Evolutionary conservation across 192 early-diverging fungal genomes (phyloP).

Genomic region (Allomyces macrogynus): DNA sequence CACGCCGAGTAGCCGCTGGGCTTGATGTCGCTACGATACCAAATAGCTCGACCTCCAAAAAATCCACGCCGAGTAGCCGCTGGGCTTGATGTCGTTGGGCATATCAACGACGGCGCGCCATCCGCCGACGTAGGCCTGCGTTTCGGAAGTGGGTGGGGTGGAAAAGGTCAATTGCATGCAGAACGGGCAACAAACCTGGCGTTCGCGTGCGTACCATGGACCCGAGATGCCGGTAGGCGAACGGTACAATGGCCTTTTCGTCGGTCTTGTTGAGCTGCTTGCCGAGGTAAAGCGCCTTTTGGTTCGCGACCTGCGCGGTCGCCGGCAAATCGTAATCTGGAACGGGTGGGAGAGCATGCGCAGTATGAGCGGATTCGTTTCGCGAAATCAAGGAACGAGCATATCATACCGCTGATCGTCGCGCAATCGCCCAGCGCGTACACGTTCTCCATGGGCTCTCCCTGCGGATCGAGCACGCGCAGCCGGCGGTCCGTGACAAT

Average conservation of each 20-base stretch:
- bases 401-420: conserved; percentile 33
- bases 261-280: conserved; percentile 16
- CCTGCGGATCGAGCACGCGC: conserved; percentile 43
- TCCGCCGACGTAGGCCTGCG: neutral
- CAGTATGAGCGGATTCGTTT: too few species aligned
- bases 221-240: conserved; percentile 38
- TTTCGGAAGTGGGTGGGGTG: too few species aligned
- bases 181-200: too few species aligned
- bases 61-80: conserved; percentile 30
- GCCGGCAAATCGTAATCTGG: conserved; percentile 38
- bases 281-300: conserved; percentile 45
- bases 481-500: conserved; percentile 54
- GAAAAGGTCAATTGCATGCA: too few species aligned
- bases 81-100: conserved; percentile 25
- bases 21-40: conserved; percentile 13
- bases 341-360: too few species aligned
- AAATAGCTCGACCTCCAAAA: conserved; percentile 59
- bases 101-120: conserved; percentile 36
- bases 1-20: conserved; percentile 27
- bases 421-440: conserved; percentile 84
- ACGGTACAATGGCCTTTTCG: conserved; percentile 10
- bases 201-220: conserved; percentile 15
- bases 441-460: conserved; percentile 30
- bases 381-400: too few species aligned
- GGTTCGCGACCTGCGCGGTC: conserved; percentile 70